Evolutionary conservation across 1,284 basidiomycete species (phyloP).

Genomic region (Schizophyllum amplum): DNA sequence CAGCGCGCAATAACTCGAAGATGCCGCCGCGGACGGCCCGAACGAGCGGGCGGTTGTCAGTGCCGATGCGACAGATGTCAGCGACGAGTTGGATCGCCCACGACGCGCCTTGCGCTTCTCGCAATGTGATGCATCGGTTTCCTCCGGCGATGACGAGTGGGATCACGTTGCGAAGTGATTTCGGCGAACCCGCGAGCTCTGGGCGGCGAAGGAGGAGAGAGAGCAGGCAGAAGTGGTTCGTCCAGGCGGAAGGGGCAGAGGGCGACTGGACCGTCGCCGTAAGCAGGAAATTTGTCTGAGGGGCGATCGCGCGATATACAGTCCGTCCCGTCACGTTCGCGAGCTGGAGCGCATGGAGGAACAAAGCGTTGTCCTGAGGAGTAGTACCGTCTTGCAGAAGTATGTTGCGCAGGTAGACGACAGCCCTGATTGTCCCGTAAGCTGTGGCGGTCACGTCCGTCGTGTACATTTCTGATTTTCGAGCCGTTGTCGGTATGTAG

Average conservation of each 20-base stretch:
- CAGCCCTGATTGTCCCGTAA: too few species aligned
- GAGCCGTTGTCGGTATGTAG: too few species aligned
- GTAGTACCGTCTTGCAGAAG: too few species aligned
- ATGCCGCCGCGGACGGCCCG: not conserved
- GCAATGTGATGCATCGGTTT: not conserved
- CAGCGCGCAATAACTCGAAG: not conserved
- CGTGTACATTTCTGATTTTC: too few species aligned
- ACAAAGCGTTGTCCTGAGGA: not conserved
- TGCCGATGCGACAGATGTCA: not conserved
- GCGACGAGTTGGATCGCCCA: not conserved
- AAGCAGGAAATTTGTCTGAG: not conserved
- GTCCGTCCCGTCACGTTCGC: not conserved
- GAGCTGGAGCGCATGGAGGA: not conserved
- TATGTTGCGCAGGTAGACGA: too few species aligned
- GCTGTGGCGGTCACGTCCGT: not conserved
- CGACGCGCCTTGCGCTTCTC: not conserved
- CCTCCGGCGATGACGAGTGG: not conserved
- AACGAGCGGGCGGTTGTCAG: not conserved
- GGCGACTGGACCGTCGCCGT: not conserved
- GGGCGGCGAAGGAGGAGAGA: not conserved
- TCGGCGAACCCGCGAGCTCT: not conserved
- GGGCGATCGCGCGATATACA: not conserved
- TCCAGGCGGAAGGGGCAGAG: not conserved
- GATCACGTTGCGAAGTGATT: not conserved
- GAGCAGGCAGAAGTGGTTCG: not conserved